Base-by-base conservation (phyloP, 225 moss, liverwort and hornwort genomes). In the Marchantia paleacea region DNA sequence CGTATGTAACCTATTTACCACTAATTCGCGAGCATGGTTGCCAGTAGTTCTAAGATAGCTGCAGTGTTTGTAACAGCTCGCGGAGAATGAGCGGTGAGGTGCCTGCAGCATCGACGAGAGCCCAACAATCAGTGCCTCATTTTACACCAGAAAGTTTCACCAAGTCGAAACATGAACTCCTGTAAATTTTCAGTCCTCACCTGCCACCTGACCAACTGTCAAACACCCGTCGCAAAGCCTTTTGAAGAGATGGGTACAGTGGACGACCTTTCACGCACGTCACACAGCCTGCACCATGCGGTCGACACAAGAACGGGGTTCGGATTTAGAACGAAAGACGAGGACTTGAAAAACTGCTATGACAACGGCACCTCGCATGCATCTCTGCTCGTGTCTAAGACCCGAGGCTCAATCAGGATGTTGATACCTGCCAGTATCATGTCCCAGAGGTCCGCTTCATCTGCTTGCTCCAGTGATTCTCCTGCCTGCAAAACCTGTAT, bases 401-500 rank as follows among this genome's bases (percentile, higher is more conserved):
- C 49, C 63, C 13, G 39, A 54, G 26, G 16, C 14, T 28, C 39
- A 39, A 39, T 39, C 39, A 39, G 39, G 39, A 39, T 55, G 54
- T 55, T 10, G 28, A 3, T 61, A 76, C 75, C 75, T 76, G 58
- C 30, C 18, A 78, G 29, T 15, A 66, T 51, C 51, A 78, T 14
- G 52, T 78, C 78, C 78, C 78, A 78, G 49, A 78, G 78, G 29
- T 78, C 78, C 78, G 51, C 65, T 78, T 66, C 25, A 67, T 76
- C 29, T 60, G 49, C 29, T 6, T 50, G 15, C 39, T 78, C 51
- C 50, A 10, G 0, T 25, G 25, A 11, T 52, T 48, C 78, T 65
- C 61, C 78, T 66, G 14, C 65, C 78, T 67, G 65, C 16, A 0
- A 0, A 52, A 67, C 52, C 64, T 7, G 18, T 8, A 7, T 50